Evolutionary conservation across 306 rosid species (phyloP).

Genomic region (Fragaria nilgerrensis): DNA sequence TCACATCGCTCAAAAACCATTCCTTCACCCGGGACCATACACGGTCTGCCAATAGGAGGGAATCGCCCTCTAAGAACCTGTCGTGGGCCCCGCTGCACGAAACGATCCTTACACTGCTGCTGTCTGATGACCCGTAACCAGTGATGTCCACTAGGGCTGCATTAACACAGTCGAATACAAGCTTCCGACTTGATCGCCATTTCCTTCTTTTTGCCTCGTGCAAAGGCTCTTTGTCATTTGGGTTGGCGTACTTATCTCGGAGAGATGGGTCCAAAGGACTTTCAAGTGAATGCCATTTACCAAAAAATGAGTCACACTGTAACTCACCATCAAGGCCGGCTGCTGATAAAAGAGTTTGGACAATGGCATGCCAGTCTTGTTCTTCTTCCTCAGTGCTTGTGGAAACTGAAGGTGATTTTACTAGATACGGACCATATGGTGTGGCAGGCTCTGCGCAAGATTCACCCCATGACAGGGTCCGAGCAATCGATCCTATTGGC

Average conservation of each 20-base stretch:
- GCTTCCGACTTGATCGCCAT: constrained; percentile 63
- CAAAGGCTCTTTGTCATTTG: constrained; percentile 48
- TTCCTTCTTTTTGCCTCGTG: constrained; percentile 76
- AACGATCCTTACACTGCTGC: constrained; percentile 25
- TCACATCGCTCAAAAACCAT: constrained; percentile 52
- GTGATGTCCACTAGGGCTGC: constrained; percentile 54
- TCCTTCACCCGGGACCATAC: constrained; percentile 72
- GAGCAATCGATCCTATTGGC: constrained; percentile 83
- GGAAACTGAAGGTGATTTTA: constrained; percentile 52
- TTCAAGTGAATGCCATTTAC: constrained; percentile 67
- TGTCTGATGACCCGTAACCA: constrained; percentile 37
- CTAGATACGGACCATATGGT: constrained; percentile 29
- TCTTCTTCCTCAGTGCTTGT: constrained; percentile 50
- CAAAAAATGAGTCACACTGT: constrained; percentile 32
- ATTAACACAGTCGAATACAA: constrained; percentile 74
- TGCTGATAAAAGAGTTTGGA: constrained; percentile 60
- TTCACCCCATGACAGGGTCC: constrained; percentile 80
- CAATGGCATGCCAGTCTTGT: constrained; percentile 59
- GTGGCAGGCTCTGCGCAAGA: constrained; percentile 50
- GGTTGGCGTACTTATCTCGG: constrained; percentile 60
- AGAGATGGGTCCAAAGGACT: constrained; percentile 79
- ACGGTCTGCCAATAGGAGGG: constrained; percentile 48
- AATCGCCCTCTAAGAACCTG: constrained; percentile 35
- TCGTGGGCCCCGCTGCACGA: constrained; percentile 36
- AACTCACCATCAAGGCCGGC: constrained; percentile 58